Conservation (phyloP, 345 rosid genomes). For the Corchorus capsularis region DNA sequence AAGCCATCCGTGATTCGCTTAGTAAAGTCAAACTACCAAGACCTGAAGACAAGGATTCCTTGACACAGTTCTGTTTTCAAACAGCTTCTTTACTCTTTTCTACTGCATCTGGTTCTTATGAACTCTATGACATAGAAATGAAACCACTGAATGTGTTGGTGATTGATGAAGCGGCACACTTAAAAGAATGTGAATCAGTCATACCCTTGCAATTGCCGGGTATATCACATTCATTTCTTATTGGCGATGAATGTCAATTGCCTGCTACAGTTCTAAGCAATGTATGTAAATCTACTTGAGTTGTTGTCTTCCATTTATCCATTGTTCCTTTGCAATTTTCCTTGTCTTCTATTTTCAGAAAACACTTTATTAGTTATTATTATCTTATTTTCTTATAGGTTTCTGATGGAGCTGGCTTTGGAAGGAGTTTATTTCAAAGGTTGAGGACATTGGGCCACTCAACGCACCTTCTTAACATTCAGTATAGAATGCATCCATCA, state of each 20-base stretch:
- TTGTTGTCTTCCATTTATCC: not conserved
- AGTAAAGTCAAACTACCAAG: conserved; percentile 28
- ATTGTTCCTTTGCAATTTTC: not conserved
- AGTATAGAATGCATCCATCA: conserved; percentile 78
- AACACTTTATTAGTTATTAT: not conserved
- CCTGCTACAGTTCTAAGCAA: conserved; percentile 48
- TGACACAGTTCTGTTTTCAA: conserved; percentile 35
- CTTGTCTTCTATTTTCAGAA: not conserved
- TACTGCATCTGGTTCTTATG: conserved; percentile 41
- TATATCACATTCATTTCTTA: conserved; percentile 40
- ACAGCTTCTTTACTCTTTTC: conserved; percentile 42
- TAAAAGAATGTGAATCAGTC: conserved; percentile 55
- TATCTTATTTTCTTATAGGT: conserved; percentile 33
- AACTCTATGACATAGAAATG: conserved; percentile 17
- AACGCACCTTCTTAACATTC: conserved; percentile 52
- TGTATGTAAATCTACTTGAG: conserved; percentile 23
- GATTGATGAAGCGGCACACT: conserved; percentile 63
- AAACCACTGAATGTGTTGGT: conserved; percentile 42
- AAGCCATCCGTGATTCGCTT: conserved; percentile 14
- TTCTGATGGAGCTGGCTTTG: conserved; percentile 36
- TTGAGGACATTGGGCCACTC: conserved; percentile 39
- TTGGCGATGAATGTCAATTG: conserved; percentile 55
- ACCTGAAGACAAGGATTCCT: not conserved
- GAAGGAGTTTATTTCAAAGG: conserved; percentile 74
- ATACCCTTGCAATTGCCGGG: conserved; percentile 50